Evolutionary conservation across 225 moss, liverwort and hornwort genomes (phyloP), one percentile per base, ranked within the genome.

Genomic region (Takakia lepidozioides): DNA sequence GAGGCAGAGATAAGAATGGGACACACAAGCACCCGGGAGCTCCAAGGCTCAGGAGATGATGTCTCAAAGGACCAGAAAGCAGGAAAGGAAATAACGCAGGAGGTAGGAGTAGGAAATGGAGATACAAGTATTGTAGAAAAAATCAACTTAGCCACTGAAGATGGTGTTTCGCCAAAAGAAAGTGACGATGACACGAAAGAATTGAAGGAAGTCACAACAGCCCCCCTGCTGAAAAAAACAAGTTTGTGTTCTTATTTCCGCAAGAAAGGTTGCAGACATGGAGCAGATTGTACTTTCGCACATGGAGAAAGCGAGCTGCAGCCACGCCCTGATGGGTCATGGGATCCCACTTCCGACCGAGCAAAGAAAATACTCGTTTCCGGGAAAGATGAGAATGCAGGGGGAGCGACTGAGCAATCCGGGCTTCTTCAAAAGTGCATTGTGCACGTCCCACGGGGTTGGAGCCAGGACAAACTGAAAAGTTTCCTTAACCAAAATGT

Each of bases 191-290:
- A n/a, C n/a, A n/a, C n/a, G n/a, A n/a, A n/a, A n/a, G n/a, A n/a
- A n/a, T n/a, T n/a, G n/a, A n/a, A n/a, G n/a, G n/a, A n/a, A n/a
- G n/a, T n/a, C n/a, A n/a, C n/a, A 32, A 11, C 32, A 32, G 32
- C 32, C 7, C 8, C 32, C 7, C 32, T 6, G 32, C 0, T 7
- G 32, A 50, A 66, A 26, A 99, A 99, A 43, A 87, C 98, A 3
- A 99, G 98, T 47, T 52, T 99, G 45, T 99, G 98, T 40, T 99
- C 98, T 0, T 99, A 91, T 50, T 99, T 87, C 48, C 85, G 98
- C 32, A 99, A 83, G 56, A 81, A 74, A 15, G 91, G 83, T 3
- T 99, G 98, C 30, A 76, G 67, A 30, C 98, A 99, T 38, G 81
- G 78, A 20, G 76, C 78, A n/a, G 58, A 43, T 49, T 99, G 98